These are phyloP conservation scores for Aphanomyces cochlioides DNA, from an alignment of 352 stramenopile species.

Conservation along the genomic window DNA sequence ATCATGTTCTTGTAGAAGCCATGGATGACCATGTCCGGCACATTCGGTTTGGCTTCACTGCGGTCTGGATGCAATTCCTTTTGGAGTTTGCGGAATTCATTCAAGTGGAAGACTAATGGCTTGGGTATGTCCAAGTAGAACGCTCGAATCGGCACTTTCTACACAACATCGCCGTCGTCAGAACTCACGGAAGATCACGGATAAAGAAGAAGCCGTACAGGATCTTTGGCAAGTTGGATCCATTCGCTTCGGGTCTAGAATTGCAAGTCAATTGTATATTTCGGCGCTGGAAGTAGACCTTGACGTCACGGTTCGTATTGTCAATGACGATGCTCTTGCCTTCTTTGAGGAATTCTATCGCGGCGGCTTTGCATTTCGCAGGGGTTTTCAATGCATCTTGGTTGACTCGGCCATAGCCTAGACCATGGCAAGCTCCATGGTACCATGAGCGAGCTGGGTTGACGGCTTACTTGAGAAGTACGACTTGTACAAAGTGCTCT, in stretches of 20 bases:
- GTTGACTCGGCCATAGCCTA: conserved; percentile 61
- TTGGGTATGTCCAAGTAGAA: conserved; percentile 78
- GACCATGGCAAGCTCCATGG: conserved; percentile 21
- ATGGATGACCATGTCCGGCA: conserved; percentile 84
- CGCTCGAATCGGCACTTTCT: conserved; percentile 62
- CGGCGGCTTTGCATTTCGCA: conserved; percentile 67
- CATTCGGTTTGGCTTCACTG: conserved; percentile 49
- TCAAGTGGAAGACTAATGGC: conserved; percentile 77
- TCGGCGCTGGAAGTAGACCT: conserved; percentile 8
- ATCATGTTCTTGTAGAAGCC: conserved; percentile 82
- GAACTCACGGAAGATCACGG: neutral
- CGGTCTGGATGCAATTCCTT: conserved; percentile 33
- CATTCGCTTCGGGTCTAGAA: conserved; percentile 58
- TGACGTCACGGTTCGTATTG: conserved; percentile 73
- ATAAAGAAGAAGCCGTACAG: conserved; percentile 36
- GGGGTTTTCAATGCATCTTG: conserved; percentile 83
- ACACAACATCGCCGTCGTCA: neutral
- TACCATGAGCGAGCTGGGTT: conserved; percentile 34
- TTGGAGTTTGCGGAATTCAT: conserved; percentile 67
- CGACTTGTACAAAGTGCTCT: conserved; percentile 56
- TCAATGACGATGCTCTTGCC: conserved; percentile 81
- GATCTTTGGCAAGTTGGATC: conserved; percentile 61
- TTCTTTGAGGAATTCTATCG: conserved; percentile 46
- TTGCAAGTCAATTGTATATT: neutral
- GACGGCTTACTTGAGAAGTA: conserved; percentile 17